These are phyloP conservation scores for Omphalotus olearius DNA, from an alignment of 1,284 basidiomycete species.

Conservation along the genomic window DNA sequence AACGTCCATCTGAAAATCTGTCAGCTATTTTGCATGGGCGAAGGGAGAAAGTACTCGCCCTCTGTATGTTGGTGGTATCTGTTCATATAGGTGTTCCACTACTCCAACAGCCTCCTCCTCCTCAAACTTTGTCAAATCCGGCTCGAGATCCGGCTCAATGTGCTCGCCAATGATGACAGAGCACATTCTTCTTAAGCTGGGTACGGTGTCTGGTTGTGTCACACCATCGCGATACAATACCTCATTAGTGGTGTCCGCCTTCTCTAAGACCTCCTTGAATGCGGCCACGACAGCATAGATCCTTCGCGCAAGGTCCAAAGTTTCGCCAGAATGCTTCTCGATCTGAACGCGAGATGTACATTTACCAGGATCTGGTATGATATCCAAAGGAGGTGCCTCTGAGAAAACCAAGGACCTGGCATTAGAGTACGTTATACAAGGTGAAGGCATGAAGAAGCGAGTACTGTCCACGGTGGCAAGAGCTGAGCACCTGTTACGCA, in stretches of 20 bases:
- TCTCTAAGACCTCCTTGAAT: conserved; percentile 45
- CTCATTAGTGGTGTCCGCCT: conserved; percentile 19
- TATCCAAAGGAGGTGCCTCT: conserved; percentile 12
- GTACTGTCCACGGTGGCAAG: conserved; percentile 25
- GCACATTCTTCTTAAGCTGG: conserved; percentile 44
- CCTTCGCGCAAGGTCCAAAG: conserved; percentile 40
- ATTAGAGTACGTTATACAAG: conserved; percentile 13
- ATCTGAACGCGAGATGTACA: too few relatives aligned
- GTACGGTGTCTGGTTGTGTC: conserved; percentile 17
- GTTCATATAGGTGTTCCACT: conserved; percentile 36
- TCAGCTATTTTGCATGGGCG: background rate
- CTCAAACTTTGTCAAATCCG: conserved; percentile 25
- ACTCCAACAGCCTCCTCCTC: conserved; percentile 31
- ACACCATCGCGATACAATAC: background rate
- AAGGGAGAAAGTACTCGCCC: conserved; percentile 30
- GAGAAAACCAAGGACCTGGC: conserved; percentile 10
- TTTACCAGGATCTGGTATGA: too few relatives aligned
- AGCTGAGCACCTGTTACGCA: conserved; percentile 46
- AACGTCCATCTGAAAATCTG: conserved; percentile 35
- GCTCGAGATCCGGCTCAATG: conserved; percentile 29
- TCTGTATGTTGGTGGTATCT: conserved; percentile 44
- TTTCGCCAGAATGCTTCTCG: conserved; percentile 26
- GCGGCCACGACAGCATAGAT: conserved; percentile 50
- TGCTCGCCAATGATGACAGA: conserved; percentile 42
- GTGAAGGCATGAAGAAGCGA: conserved; percentile 1